A percentile compares a stretch with the other conserved stretches of the same genome.
These are phyloP conservation scores for Oryza rufipogon DNA, from an alignment of 176 grass and related monocot species.

Conservation along the genomic window DNA sequence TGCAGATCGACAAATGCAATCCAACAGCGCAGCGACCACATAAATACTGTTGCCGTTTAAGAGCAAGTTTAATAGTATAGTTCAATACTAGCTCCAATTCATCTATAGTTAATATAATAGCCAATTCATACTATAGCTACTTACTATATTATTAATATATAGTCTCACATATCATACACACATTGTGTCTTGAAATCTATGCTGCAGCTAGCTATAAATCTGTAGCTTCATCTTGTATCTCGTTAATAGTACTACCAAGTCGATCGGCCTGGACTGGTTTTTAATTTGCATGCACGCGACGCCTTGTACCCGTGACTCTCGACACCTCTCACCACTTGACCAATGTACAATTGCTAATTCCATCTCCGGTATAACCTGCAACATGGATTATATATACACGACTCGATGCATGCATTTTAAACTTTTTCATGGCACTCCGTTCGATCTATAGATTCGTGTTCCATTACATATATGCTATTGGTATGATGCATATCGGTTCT, in stretches of 20 bases:
- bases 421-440: too few species aligned
- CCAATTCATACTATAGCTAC: too few species aligned
- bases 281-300: background rate
- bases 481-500: background rate
- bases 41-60: background rate
- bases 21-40: background rate
- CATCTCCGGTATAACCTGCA: background rate
- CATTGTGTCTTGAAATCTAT: accelerated
- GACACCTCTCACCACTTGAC: background rate
- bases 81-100: too few species aligned
- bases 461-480: too few species aligned
- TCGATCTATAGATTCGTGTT: too few species aligned
- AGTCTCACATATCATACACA: too few species aligned
- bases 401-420: background rate
- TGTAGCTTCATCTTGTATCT: too few species aligned
- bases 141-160: too few species aligned
- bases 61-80: too few species aligned
- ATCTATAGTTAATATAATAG: too few species aligned
- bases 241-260: too few species aligned
- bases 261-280: background rate
- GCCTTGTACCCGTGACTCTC: background rate
- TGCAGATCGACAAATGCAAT: background rate
- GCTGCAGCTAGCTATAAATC: too few species aligned
- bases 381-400: background rate
- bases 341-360: background rate